phyloP scores from a whole-genome alignment of 495 filamentous ascomycete species.

The Aspergillus steynii region DNA sequence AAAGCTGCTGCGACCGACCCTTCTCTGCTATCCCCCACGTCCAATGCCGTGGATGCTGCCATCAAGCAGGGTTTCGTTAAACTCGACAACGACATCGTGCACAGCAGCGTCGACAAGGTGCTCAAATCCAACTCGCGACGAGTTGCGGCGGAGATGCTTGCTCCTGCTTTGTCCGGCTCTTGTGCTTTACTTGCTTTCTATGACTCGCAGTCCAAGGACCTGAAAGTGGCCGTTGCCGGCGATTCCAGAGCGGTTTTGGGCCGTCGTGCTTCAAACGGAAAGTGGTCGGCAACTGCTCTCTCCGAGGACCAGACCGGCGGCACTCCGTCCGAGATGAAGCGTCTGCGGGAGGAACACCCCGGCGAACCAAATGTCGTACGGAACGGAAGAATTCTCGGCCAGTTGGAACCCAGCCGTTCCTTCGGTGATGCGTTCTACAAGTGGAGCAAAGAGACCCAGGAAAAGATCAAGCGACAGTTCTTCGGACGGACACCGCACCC shows the following conservation, averaged over 20 bases:
- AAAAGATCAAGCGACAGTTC: slow-evolving; percentile 77
- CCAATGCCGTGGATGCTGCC: slow-evolving; percentile 79
- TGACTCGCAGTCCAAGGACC: slow-evolving; percentile 75
- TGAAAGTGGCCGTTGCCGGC: slow-evolving; percentile 91
- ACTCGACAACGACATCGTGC: slow-evolving; percentile 89
- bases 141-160: slow-evolving; percentile 85
- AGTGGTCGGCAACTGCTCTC: slow-evolving; percentile 88
- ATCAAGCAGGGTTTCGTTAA: slow-evolving; percentile 90
- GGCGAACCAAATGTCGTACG: slow-evolving; percentile 80
- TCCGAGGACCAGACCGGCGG: slow-evolving; percentile 91
- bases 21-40: slow-evolving; percentile 57
- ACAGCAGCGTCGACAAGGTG: slow-evolving; percentile 85
- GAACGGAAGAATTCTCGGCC: slow-evolving; percentile 87
- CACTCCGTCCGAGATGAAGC: slow-evolving; percentile 77
- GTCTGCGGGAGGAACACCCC: slow-evolving; percentile 82
- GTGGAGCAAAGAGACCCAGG: slow-evolving; percentile 81
- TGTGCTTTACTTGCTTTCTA: slow-evolving; percentile 97
- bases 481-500: slow-evolving; percentile 74
- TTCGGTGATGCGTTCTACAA: slow-evolving; percentile 98
- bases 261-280: slow-evolving; percentile 71
- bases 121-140: slow-evolving; percentile 82
- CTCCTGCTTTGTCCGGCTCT: slow-evolving; percentile 90
- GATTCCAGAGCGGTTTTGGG: slow-evolving; percentile 94
- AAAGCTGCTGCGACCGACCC: slow-evolving; percentile 70
- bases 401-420: slow-evolving; percentile 86